Base-by-base conservation (phyloP, 2,329 filamentous ascomycete species). In the Alternaria tenuissima region DNA sequence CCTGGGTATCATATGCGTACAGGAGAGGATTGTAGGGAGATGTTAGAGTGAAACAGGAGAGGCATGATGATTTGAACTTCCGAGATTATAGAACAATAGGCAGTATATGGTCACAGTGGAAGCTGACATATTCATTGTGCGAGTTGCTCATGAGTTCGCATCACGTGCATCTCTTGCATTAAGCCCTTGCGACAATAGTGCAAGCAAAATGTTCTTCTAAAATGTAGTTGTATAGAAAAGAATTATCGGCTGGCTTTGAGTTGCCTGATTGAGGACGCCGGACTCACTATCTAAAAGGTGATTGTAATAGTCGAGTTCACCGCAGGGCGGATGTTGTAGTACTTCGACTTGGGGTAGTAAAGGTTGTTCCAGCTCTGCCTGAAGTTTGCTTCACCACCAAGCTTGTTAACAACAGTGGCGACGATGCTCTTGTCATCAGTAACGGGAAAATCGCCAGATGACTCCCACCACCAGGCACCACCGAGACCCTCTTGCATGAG, bases 381-480 rank as follows among this genome's bases (percentile, higher is more conserved):
- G 43, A 71, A 47, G 24, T 7, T 48, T 3, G 28, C 18, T 5
- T 28, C 8, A 32, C 67, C 68, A 53, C 67, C 68, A n/a, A 71
- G 61, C 22, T 56, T 54, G 28, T 70, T 61, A 24, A 60, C 54
- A 26, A 64, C 59, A 30, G 55, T 62, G 18, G 30, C n/a, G 1
- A 74, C 55, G 11, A 74, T 52, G 36, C 69, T 71, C 62, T 69
- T 69, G 14, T 58, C 57, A 24, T 66, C 62, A 11, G 22, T 64
- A 18, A 55, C 42, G 5, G 39, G 36, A 14, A 61, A 67, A 48
- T 76, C 73, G 46, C 55, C 57, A 54, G 65, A 71, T 0, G 65
- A 67, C 18, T 76, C 73, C 73, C 72, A 76, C 67, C 67, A 76
- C 72, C 72, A 74, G 0, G 69, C 68, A 12, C 73, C 73, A 44